Percentiles rank a stretch among this genome's conserved stretches.
Evolutionary conservation across 2,329 filamentous ascomycete species (phyloP).

Genomic region (Acrodontium crateriforme): DNA sequence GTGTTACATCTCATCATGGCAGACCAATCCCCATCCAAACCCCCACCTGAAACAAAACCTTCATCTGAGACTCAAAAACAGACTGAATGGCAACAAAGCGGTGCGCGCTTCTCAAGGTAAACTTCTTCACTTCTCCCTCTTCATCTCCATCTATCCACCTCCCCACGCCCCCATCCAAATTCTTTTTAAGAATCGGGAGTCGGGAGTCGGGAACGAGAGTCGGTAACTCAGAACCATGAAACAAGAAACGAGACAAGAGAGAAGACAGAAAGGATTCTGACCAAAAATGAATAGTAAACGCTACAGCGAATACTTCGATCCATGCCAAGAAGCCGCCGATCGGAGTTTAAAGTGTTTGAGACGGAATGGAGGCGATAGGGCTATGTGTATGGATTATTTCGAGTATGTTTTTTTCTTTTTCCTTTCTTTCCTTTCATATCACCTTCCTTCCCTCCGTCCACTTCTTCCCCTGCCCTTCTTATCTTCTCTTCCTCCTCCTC

Average conservation of each 20-base stretch:
- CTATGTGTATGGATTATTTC: conserved; percentile 93
- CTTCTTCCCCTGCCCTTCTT: no score
- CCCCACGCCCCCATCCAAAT: not conserved
- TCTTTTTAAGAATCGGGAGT: not conserved
- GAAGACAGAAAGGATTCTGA: no score
- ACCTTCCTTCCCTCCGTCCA: no score
- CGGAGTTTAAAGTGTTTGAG: conserved; percentile 78
- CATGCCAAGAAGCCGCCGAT: conserved; percentile 83
- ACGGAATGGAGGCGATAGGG: conserved; percentile 70
- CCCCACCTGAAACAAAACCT: no score
- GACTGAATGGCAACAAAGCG: conserved; percentile 22
- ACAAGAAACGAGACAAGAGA: no score
- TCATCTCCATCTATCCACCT: not conserved
- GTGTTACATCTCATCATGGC: no score
- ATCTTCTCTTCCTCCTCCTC: no score
- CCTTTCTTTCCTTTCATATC: no score
- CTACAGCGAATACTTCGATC: conserved; percentile 83
- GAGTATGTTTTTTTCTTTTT: conserved; percentile 46
- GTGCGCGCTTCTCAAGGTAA: conserved; percentile 28
- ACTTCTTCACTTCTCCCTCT: conserved; percentile 2
- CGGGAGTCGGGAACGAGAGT: not conserved
- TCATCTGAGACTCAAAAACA: conserved; percentile 6
- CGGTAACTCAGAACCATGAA: not conserved
- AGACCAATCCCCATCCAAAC: not conserved
- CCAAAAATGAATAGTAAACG: conserved; percentile 54